These are phyloP conservation scores for Exophiala mesophila DNA, from an alignment of 2,329 filamentous ascomycete genomes.

Conservation along the genomic window DNA sequence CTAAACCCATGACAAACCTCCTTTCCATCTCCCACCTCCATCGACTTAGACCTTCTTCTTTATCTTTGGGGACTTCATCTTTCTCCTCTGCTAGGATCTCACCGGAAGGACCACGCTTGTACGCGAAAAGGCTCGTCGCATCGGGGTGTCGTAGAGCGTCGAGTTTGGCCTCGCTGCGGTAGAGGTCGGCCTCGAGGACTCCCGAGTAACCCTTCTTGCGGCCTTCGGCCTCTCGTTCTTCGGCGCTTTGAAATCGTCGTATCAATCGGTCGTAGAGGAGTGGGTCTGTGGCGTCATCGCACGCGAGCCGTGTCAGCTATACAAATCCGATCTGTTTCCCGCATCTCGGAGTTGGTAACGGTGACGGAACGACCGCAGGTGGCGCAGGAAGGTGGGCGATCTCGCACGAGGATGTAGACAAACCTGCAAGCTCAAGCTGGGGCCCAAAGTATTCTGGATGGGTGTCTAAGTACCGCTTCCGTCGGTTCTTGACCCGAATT, in stretches of 20 bases:
- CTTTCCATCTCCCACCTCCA: constrained; percentile 70
- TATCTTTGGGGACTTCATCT: constrained; percentile 53
- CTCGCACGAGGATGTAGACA: too few species aligned
- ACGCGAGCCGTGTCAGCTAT: too few species aligned
- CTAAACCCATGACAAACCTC: constrained; percentile 69
- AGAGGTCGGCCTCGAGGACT: constrained; percentile 69
- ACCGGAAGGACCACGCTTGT: constrained; percentile 47
- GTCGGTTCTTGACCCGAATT: constrained; percentile 66
- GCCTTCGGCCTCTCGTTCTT: constrained; percentile 49
- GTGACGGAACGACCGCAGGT: too few species aligned
- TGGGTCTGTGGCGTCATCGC: constrained; percentile 60
- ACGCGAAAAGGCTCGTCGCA: constrained; percentile 47
- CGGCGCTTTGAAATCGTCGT: constrained; percentile 45
- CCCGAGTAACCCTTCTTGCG: constrained; percentile 72
- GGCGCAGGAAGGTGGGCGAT: too few species aligned
- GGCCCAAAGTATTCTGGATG: constrained; percentile 67
- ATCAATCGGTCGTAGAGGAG: constrained; percentile 77
- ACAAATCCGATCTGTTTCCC: too few species aligned
- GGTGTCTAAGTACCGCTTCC: constrained; percentile 68
- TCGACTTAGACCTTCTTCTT: constrained; percentile 61
- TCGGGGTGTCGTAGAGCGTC: constrained; percentile 54
- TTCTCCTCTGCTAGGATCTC: constrained; percentile 55
- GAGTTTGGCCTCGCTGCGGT: constrained; percentile 71
- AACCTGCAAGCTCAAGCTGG: constrained; percentile 59
- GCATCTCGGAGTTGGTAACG: too few species aligned